A percentile compares a stretch with the other conserved stretches of the same genome.
Conservation (phyloP, 2,329 filamentous ascomycete species). For the Sarocladiaceae sp. region DNA sequence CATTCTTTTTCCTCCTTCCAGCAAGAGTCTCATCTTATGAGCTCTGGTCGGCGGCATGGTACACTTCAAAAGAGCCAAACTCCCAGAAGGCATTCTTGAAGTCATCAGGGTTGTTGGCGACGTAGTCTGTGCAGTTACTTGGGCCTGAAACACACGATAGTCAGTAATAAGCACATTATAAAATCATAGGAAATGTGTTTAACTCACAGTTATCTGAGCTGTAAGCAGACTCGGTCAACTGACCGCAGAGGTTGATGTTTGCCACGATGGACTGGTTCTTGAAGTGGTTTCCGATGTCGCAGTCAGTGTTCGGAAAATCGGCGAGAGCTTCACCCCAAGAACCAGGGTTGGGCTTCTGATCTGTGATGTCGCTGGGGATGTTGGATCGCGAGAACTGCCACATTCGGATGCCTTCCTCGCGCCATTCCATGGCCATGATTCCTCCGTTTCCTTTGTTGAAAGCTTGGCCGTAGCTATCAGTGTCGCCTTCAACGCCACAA, state of each 20-base stretch:
- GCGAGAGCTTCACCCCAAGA: slow-evolving; percentile 59
- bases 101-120: slow-evolving; percentile 50
- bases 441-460: slow-evolving; percentile 54
- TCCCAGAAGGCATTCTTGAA: slow-evolving; percentile 63
- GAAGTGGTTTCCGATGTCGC: slow-evolving; percentile 56
- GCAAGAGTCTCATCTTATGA: neutral
- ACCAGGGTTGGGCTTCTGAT: slow-evolving; percentile 51
- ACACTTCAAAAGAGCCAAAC: slow-evolving; percentile 58
- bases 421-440: slow-evolving; percentile 58
- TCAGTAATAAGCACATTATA: neutral
- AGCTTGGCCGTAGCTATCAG: slow-evolving; percentile 42
- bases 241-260: slow-evolving; percentile 63
- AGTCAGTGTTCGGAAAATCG: slow-evolving; percentile 61
- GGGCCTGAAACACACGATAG: slow-evolving; percentile 34
- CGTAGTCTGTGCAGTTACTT: slow-evolving; percentile 52
- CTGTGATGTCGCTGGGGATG: slow-evolving; percentile 49
- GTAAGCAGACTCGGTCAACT: slow-evolving; percentile 45
- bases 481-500: slow-evolving; percentile 46
- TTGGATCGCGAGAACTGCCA: slow-evolving; percentile 53
- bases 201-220: slow-evolving; percentile 39
- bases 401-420: slow-evolving; percentile 55
- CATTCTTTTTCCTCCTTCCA: neutral
- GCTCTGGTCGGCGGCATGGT: slow-evolving; percentile 28
- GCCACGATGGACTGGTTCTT: slow-evolving; percentile 61
- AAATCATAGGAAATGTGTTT: neutral